These are phyloP conservation scores for Irpex sp. DNA, from an alignment of 1,284 basidiomycete genomes.

Conservation along the genomic window DNA sequence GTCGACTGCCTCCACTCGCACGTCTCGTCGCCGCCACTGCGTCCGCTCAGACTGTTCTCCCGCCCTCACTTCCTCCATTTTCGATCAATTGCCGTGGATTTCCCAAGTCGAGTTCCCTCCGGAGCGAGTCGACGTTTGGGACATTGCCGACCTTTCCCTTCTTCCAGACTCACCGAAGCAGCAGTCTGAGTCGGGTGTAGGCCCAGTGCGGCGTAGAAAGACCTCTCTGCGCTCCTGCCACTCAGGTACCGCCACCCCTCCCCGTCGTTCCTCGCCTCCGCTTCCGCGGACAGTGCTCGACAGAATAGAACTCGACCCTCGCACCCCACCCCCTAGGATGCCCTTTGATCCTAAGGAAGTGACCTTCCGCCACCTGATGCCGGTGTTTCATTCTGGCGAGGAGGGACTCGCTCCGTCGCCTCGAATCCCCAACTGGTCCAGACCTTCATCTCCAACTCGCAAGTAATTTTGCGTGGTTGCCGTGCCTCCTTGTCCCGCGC, in stretches of 20 bases:
- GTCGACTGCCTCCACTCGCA: constrained; percentile 21
- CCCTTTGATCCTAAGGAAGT: constrained; percentile 20
- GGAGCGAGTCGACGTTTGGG: constrained; percentile 21
- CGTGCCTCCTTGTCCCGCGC: neutral
- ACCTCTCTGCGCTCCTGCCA: constrained; percentile 20
- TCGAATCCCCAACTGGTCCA: constrained; percentile 5
- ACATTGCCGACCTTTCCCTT: constrained; percentile 29
- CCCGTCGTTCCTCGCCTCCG: constrained; percentile 8
- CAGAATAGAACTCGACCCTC: constrained; percentile 14
- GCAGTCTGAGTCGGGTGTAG: constrained; percentile 15
- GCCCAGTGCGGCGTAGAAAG: constrained; percentile 27
- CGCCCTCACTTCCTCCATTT: constrained; percentile 20
- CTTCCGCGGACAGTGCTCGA: constrained; percentile 13
- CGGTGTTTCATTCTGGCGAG: constrained; percentile 19
- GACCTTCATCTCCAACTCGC: constrained; percentile 1
- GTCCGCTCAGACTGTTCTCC: constrained; percentile 24
- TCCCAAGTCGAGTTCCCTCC: constrained; percentile 24
- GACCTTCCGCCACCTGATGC: constrained; percentile 22
- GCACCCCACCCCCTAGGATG: constrained; percentile 24
- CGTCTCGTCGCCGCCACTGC: constrained; percentile 25
- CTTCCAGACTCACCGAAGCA: constrained; percentile 15
- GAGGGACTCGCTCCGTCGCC: constrained; percentile 11
- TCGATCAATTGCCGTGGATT: constrained; percentile 31
- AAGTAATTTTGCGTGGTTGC: neutral
- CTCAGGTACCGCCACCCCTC: neutral